A percentile compares a stretch with the other conserved stretches of the same genome.
Conservation (phyloP, 306 rosid genomes). For the Amphicarpaea edgeworthii region DNA sequence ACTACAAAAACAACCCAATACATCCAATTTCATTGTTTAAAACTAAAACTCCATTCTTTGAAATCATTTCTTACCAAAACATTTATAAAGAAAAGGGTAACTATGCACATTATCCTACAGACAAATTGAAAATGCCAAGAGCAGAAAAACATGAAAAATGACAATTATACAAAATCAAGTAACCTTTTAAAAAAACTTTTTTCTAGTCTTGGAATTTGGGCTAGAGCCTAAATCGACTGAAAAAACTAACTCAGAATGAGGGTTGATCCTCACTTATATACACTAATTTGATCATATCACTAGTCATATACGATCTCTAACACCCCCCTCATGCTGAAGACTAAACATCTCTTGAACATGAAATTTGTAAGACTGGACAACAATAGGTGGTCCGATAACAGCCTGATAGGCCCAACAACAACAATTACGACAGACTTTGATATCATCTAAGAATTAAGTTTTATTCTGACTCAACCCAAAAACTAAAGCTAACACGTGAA, state of each 20-base stretch:
- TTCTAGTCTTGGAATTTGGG: background rate
- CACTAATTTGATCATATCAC: background rate
- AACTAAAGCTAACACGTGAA: too few relatives aligned
- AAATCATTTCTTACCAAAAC: slow-evolving; percentile 10
- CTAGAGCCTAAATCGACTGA: background rate
- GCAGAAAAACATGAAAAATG: background rate
- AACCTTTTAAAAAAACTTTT: background rate
- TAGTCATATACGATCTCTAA: background rate
- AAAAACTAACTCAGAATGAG: background rate
- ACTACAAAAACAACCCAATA: background rate
- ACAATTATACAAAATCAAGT: slow-evolving; percentile 9
- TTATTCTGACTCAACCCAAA: background rate
- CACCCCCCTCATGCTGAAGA: background rate
- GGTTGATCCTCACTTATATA: background rate
- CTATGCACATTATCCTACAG: slow-evolving; percentile 2
- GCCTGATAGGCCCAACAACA: background rate
- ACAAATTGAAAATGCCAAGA: slow-evolving; percentile 30
- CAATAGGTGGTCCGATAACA: too few relatives aligned
- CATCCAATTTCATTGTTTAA: background rate
- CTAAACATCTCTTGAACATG: background rate
- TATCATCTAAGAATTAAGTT: background rate
- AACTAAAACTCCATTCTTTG: slow-evolving; percentile 4
- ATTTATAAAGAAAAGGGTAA: background rate
- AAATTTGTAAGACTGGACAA: background rate
- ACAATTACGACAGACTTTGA: background rate